Evolutionary conservation across 495 filamentous ascomycete species (phyloP), one percentile per base, ranked within the genome.

Genomic region (Penicillium coffeae): DNA sequence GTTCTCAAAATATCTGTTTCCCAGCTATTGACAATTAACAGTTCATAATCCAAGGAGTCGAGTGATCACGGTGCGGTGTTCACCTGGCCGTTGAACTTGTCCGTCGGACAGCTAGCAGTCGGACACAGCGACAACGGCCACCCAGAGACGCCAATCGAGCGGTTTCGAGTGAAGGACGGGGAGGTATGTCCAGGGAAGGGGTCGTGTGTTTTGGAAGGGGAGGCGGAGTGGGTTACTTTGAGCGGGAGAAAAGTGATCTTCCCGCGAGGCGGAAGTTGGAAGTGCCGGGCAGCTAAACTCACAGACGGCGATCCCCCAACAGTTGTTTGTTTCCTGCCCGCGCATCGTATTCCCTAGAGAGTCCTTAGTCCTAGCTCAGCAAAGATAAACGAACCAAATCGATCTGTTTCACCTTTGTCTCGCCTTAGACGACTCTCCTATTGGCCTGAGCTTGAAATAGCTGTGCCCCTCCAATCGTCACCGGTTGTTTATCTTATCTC

Each of bases 81-180:
- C 33, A 18, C 51, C 55, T 55, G 60, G 55, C 54, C 55, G 58
- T 63, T 60, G 60, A 58, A 47, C 40, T 37, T 47, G 55, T 59
- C 51, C 52, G 48, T 39, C 38, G 38, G 42, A 48, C 30, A 40
- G 38, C 54, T 58, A 53, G 53, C 49, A 53, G 57, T 51, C 54
- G 60, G 52, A 56, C 57, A 59, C 55, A 56, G 56, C 45, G 51
- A 46, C 62, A 62, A 57, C 54, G 54, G 62, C 62, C 60, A 56
- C 52, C 55, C 51, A 33, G 55, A 32, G 22, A 38, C 25, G 36
- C 36, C n/a, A 52, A 25, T 47, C 42, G 27, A 16, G 35, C 35
- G 5, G 10, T 30, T 30, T 30, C 4, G 25, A n/a, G 4, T 30
- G 25, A 30, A 30, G 5, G 25, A 30, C 5, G 25, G 10, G 10